Conservation (phyloP, 495 filamentous ascomycete species). For the Rostrohypoxylon terebratum region DNA sequence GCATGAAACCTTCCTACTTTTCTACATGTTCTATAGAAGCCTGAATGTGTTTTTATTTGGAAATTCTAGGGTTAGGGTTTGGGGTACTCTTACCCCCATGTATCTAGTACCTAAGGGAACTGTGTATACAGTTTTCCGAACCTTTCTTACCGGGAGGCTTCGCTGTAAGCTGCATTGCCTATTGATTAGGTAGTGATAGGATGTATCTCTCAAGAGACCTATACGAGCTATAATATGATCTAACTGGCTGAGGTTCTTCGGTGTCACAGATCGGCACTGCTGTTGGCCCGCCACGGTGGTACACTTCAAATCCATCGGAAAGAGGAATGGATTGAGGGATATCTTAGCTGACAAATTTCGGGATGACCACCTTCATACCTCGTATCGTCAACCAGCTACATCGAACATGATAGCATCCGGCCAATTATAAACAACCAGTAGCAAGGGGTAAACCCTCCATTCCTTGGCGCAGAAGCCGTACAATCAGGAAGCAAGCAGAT, state of each 20-base stretch:
- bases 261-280: slow-evolving; percentile 5
- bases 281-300: slow-evolving; percentile 9
- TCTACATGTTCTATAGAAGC: no score
- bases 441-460: slow-evolving; percentile 10
- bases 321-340: background rate
- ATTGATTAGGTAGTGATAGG: no score
- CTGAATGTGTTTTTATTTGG: no score
- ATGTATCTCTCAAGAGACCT: background rate
- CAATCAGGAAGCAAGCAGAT: background rate
- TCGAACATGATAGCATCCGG: background rate
- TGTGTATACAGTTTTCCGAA: no score
- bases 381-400: slow-evolving; percentile 1
- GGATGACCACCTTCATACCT: background rate
- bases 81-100: no score
- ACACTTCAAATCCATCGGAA: slow-evolving; percentile 17
- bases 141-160: no score
- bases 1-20: no score
- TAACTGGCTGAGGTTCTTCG: background rate
- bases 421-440: slow-evolving; percentile 11
- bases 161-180: no score
- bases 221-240: background rate
- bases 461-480: background rate
- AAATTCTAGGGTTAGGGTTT: no score
- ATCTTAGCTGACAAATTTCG: background rate
- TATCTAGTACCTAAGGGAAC: no score